Base-by-base conservation (phyloP, 768 basidiomycete species). In the Mrakia blollopis region DNA sequence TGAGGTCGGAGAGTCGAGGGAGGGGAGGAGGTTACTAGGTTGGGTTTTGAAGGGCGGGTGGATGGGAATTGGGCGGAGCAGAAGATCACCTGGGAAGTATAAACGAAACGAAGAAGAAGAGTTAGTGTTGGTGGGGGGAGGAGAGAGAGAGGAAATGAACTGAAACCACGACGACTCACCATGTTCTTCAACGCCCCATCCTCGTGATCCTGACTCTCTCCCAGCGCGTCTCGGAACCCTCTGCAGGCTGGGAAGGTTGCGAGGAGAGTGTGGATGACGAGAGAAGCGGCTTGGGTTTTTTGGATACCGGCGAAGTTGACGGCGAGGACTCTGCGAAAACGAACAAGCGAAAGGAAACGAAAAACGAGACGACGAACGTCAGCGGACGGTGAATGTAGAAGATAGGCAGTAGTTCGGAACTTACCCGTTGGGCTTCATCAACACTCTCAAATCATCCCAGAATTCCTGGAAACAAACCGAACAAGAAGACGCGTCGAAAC, bases 241-340 rank as follows among this genome's bases (percentile, higher is more conserved):
- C 93, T 88, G 81, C 96, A 98, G 80, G 88, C 87, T 11, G 86
- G 86, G 82, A 97, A 95, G n/a, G 86, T 87, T 62, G 86, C 84
- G 77, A 88, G 84, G 3, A 98, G 83, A 0, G 95, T 98, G 32
- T 86, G 83, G 9, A 91, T 82, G 54, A 97, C 86, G 65, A 91
- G 87, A 65, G 86, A 87, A 0, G 90, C 88, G 0, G 92, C 86
- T 65, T 87, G 84, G 0, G 91, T 91, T 35, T 84, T 85, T 28
- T 91, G 81, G 72, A 86, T 83, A n/a, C 95, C 94, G 0, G 89
- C 94, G 82, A 92, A 91, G 75, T 76, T 79, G 63, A 73, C 32
- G 57, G 60, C 73, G 30, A 70, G 32, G 25, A 72, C 50, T 3
- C 61, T 41, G 52, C n/a, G 16, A 35, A n/a, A n/a, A n/a, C n/a